Percentiles rank a stretch among this genome's conserved stretches.
phyloP scores from a whole-genome alignment of 2,329 filamentous ascomycete species.

The Cryphonectria nitschkei region DNA sequence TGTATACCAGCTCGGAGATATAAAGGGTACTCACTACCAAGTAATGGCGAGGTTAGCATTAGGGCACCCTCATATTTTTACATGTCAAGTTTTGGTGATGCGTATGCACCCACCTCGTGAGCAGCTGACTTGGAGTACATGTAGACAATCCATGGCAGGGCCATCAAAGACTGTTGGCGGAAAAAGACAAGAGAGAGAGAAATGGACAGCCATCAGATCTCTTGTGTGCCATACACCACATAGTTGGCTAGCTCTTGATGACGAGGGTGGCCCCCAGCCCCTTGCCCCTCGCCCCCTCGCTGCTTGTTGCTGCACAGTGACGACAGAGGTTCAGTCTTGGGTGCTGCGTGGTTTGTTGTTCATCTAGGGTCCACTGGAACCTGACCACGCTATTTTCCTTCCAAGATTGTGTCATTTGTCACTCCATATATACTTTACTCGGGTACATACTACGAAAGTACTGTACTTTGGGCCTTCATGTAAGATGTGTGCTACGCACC shows the following conservation, averaged over 20 bases:
- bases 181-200: background rate
- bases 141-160: no score
- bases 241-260: background rate
- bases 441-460: no score
- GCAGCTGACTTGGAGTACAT: background rate
- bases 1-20: background rate
- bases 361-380: background rate
- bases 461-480: no score
- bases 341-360: background rate
- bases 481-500: background rate
- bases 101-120: background rate
- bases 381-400: background rate
- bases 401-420: background rate
- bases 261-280: background rate
- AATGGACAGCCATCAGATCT: background rate
- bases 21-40: background rate
- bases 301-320: background rate
- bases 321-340: background rate
- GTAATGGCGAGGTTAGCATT: background rate
- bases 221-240: background rate
- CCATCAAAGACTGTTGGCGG: background rate
- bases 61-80: background rate
- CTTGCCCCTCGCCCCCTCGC: no score
- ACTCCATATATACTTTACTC: no score
- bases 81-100: background rate